These are phyloP conservation scores for Calonectria fujianensis DNA, from an alignment of 2,329 filamentous ascomycete species.

Conservation along the genomic window DNA sequence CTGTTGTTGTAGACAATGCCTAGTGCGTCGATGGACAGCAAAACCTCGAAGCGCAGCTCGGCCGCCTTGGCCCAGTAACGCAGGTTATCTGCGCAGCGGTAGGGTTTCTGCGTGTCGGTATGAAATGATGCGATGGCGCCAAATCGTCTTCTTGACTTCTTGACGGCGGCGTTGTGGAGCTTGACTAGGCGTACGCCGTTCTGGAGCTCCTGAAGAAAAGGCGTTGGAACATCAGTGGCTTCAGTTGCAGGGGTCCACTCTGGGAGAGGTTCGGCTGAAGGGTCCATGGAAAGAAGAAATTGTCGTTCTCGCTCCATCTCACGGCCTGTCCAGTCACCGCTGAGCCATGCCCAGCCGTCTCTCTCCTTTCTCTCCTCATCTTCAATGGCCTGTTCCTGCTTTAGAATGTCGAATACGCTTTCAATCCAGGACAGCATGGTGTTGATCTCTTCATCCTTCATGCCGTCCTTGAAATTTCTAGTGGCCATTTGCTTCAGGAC, in stretches of 20 bases:
- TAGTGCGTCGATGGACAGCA: slow-evolving; percentile 88
- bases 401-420: slow-evolving; percentile 85
- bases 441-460: slow-evolving; percentile 85
- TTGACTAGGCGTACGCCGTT: slow-evolving; percentile 88
- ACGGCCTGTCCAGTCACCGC: slow-evolving; percentile 82
- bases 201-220: slow-evolving; percentile 83
- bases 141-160: slow-evolving; percentile 89
- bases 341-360: slow-evolving; percentile 87
- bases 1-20: slow-evolving; percentile 87
- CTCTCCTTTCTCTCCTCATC: slow-evolving; percentile 82
- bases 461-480: slow-evolving; percentile 88
- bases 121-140: slow-evolving; percentile 93
- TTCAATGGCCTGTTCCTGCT: slow-evolving; percentile 85
- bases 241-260: slow-evolving; percentile 75
- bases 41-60: slow-evolving; percentile 93
- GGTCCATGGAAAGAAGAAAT: slow-evolving; percentile 86
- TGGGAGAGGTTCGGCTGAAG: slow-evolving; percentile 76
- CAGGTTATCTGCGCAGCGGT: slow-evolving; percentile 94
- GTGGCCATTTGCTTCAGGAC: slow-evolving; percentile 93
- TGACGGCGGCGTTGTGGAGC: slow-evolving; percentile 92
- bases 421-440: slow-evolving; percentile 87
- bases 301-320: slow-evolving; percentile 87
- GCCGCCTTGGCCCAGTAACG: slow-evolving; percentile 97
- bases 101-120: slow-evolving; percentile 95
- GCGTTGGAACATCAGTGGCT: slow-evolving; percentile 75